Evolutionary conservation across 2,329 filamentous ascomycete species (phyloP).

Genomic region (Metarhizium album): DNA sequence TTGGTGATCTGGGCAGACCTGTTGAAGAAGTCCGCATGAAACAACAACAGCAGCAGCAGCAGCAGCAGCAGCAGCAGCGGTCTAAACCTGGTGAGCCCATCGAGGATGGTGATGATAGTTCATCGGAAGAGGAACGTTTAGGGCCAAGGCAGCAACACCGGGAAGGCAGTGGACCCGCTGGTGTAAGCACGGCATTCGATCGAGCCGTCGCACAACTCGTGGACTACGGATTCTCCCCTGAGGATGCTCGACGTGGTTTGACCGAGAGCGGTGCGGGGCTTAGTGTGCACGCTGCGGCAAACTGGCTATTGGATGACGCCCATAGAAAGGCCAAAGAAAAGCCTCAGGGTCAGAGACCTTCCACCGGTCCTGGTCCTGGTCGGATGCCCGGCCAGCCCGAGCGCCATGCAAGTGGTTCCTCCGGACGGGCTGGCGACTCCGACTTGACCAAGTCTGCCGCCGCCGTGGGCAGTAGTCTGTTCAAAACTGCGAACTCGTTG

Average conservation of each 20-base stretch:
- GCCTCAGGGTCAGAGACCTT: conserved; percentile 40
- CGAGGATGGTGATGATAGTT: conserved; percentile 35
- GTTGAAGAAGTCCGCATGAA: conserved; percentile 48
- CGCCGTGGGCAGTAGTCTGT: conserved; percentile 69
- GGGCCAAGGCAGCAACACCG: conserved; percentile 10
- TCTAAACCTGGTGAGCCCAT: conserved; percentile 44
- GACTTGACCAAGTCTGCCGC: conserved; percentile 75
- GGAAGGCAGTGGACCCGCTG: conserved; percentile 13
- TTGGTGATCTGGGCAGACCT: conserved; percentile 53
- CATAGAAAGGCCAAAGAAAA: conserved; percentile 75
- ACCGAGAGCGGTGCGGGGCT: conserved; percentile 67
- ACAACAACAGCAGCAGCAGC: conserved; percentile 4
- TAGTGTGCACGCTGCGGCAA: conserved; percentile 77
- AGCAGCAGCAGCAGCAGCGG: background rate
- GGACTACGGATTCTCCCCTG: conserved; percentile 85
- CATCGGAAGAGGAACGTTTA: conserved; percentile 29
- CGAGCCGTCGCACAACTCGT: conserved; percentile 78
- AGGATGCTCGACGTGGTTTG: conserved; percentile 72
- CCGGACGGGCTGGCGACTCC: conserved; percentile 46
- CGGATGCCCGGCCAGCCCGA: conserved; percentile 1
- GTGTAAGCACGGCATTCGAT: conserved; percentile 43
- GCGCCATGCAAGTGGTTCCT: conserved; percentile 26
- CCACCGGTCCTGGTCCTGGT: conserved; percentile 1
- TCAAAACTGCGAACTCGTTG: conserved; percentile 88
- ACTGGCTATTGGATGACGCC: conserved; percentile 84